Conservation (phyloP, 371 early-diverging fungal genomes). For the Mucor irregularis region DNA sequence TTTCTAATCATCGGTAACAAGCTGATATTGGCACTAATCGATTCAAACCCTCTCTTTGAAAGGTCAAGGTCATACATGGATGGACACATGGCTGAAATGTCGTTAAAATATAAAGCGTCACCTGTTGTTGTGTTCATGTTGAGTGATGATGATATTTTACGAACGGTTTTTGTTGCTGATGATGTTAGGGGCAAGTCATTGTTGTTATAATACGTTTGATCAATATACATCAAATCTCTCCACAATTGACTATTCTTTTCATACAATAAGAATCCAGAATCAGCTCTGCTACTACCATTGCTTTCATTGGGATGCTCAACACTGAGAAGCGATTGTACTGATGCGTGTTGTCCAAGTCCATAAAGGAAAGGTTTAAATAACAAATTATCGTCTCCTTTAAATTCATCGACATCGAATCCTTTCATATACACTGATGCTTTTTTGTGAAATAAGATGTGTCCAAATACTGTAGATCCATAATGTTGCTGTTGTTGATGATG, state of each 20-base stretch:
- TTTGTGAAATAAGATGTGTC: slow-evolving; percentile 2
- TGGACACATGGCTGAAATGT: slow-evolving; percentile 1
- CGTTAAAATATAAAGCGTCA: slow-evolving; percentile 12
- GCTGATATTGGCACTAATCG: slow-evolving; percentile 22
- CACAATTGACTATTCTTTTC: slow-evolving; percentile 18
- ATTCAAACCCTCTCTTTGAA: slow-evolving; percentile 5
- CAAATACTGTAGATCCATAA: slow-evolving; percentile 8
- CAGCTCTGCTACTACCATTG: slow-evolving; percentile 6
- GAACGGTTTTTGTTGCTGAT: background rate
- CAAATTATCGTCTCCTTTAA: slow-evolving; percentile 8
- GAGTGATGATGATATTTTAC: background rate
- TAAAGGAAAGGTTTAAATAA: slow-evolving; percentile 18
- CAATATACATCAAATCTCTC: slow-evolving; percentile 32
- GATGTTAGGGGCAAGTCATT: background rate
- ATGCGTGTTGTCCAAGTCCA: slow-evolving; percentile 2
- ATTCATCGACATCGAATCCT: background rate
- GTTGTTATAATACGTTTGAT: slow-evolving; percentile 30
- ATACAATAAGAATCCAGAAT: slow-evolving; percentile 24
- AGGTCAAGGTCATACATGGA: slow-evolving; percentile 18
- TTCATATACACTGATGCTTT: slow-evolving; percentile 2
- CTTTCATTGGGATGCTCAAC: background rate
- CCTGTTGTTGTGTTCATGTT: too few species aligned
- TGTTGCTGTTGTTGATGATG: too few species aligned
- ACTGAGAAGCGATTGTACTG: too few species aligned
- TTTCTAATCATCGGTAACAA: slow-evolving; percentile 23